These are phyloP conservation scores for Tetrahymena thermophila DNA, from an alignment of 73 alveolate species.

Conservation along the genomic window DNA sequence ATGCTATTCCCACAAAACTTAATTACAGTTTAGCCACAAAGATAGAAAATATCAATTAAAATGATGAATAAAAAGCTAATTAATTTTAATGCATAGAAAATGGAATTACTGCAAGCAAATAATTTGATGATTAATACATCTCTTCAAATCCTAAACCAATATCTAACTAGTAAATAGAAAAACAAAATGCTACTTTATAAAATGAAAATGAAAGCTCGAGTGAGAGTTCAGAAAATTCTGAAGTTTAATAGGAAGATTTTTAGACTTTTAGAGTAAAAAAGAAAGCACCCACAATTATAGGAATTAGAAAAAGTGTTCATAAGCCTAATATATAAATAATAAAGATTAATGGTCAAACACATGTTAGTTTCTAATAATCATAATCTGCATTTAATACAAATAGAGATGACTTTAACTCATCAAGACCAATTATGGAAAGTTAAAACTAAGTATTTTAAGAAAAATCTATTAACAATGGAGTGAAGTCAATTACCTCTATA, in stretches of 20 bases:
- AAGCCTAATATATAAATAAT: background rate
- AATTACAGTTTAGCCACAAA: background rate
- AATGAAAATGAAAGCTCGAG: background rate
- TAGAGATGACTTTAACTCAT: background rate
- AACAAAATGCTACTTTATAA: background rate
- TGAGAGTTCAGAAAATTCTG: background rate
- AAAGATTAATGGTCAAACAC: background rate
- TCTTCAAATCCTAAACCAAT: background rate
- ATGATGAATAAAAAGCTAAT: background rate
- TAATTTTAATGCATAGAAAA: background rate
- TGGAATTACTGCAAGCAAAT: background rate
- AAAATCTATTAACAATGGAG: background rate
- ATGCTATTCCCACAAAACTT: background rate
- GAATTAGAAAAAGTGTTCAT: background rate
- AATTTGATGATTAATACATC: background rate
- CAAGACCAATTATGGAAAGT: background rate
- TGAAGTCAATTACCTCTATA: background rate
- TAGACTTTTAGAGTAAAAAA: background rate
- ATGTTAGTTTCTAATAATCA: too few relatives aligned
- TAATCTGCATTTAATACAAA: background rate
- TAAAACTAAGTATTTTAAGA: too few relatives aligned
- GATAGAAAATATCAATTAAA: background rate
- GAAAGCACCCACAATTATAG: background rate
- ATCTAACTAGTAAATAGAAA: background rate
- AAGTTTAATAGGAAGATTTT: background rate